Percentiles rank a stretch among this genome's conserved stretches.
Conservation (phyloP, 2,329 filamentous ascomycete genomes). For the Alternaria gansuensis region DNA sequence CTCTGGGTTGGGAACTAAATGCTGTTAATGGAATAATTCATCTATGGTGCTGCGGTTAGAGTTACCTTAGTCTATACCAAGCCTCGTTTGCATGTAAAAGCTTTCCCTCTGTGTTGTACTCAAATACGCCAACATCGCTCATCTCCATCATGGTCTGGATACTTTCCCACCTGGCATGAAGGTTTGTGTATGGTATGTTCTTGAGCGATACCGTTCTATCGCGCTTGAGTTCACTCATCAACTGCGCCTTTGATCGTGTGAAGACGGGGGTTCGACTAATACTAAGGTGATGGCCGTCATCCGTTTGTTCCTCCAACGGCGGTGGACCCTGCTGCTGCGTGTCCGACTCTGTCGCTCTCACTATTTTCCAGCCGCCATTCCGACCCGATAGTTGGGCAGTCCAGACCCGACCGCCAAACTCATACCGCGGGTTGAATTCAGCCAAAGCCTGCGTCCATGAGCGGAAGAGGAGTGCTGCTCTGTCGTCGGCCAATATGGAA, state of each 20-base stretch:
- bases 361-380: conserved; percentile 29
- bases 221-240: conserved; percentile 14
- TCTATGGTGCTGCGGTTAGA: not conserved
- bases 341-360: conserved; percentile 20
- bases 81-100: conserved; percentile 45
- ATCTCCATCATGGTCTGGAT: conserved; percentile 49
- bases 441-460: conserved; percentile 40
- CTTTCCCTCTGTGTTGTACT: conserved; percentile 38
- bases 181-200: conserved; percentile 24
- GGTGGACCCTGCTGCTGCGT: not conserved
- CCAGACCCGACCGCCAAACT: conserved; percentile 34
- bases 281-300: not conserved
- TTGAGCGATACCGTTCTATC: conserved; percentile 10
- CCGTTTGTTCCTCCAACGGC: conserved; percentile 7
- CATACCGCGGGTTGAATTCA: conserved; percentile 22
- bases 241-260: conserved; percentile 21
- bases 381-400: conserved; percentile 26
- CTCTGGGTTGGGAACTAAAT: conserved; percentile 35
- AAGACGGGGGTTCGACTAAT: conserved; percentile 9
- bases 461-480: conserved; percentile 35
- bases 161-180: conserved; percentile 38
- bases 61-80: conserved; percentile 40
- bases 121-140: conserved; percentile 49
- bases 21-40: conserved; percentile 1
- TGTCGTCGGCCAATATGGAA: conserved; percentile 18